A percentile compares a stretch with the other conserved stretches of the same genome.
Evolutionary conservation across 768 basidiomycete genomes (phyloP).

Genomic region (Pleurotus eryngii): DNA sequence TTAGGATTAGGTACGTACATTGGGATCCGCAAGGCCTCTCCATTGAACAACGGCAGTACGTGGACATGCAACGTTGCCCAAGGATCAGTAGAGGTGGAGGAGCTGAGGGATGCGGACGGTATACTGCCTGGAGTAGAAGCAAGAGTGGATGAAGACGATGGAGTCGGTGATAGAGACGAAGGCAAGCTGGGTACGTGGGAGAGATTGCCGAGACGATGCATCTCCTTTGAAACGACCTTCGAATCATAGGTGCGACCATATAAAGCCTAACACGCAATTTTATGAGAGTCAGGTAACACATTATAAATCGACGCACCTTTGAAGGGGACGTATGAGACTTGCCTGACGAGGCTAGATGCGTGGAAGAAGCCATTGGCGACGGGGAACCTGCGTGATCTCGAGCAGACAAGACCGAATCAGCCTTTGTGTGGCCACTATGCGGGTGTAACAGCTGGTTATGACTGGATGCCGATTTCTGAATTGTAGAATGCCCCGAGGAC

Average conservation of each 20-base stretch:
- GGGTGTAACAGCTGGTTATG: slow-evolving; percentile 34
- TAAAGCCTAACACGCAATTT: slow-evolving; percentile 33
- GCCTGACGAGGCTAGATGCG: slow-evolving; percentile 13
- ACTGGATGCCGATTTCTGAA: not conserved
- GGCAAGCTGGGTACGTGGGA: slow-evolving; percentile 38
- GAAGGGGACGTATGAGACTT: slow-evolving; percentile 51
- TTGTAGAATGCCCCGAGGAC: slow-evolving; percentile 19
- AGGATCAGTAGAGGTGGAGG: slow-evolving; percentile 55
- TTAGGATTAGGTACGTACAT: slow-evolving; percentile 49
- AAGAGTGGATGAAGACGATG: slow-evolving; percentile 47
- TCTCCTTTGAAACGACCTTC: slow-evolving; percentile 78
- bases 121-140: slow-evolving; percentile 37
- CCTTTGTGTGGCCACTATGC: slow-evolving; percentile 33
- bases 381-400: slow-evolving; percentile 18
- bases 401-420: slow-evolving; percentile 27
- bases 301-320: slow-evolving; percentile 32
- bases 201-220: slow-evolving; percentile 76
- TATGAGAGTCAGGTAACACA: slow-evolving; percentile 11
- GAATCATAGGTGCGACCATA: slow-evolving; percentile 76
- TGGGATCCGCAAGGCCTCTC: slow-evolving; percentile 78
- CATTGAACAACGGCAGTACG: slow-evolving; percentile 89
- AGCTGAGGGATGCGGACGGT: slow-evolving; percentile 35
- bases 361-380: slow-evolving; percentile 31
- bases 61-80: slow-evolving; percentile 85
- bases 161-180: slow-evolving; percentile 47